Conservation (phyloP, 108 stramenopile species). For the Nitzschia sp. region DNA sequence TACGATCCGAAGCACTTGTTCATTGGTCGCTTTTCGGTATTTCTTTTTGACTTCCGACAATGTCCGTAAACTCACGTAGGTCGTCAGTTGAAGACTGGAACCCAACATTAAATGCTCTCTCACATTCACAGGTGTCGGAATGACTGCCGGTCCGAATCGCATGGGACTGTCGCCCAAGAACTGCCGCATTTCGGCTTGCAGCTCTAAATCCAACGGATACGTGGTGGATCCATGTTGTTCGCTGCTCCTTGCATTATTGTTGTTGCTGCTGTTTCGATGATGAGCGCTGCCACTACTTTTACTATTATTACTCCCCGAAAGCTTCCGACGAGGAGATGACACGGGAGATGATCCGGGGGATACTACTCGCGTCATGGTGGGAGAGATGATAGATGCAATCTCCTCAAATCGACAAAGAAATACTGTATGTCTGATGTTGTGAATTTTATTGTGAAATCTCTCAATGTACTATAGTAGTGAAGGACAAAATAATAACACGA, state of each 20-base stretch:
- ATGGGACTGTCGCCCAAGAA: conserved; percentile 8
- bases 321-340: too few species aligned
- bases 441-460: too few species aligned
- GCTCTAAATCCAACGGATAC: neutral
- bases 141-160: conserved; percentile 13
- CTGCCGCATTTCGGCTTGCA: conserved; percentile 3
- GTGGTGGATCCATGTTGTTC: neutral
- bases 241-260: neutral
- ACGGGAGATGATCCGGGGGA: too few species aligned
- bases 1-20: conserved; percentile 4
- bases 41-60: conserved; percentile 9
- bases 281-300: too few species aligned
- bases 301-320: too few species aligned
- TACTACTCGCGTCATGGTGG: too few species aligned
- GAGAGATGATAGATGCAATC: too few species aligned
- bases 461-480: too few species aligned
- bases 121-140: conserved; percentile 3
- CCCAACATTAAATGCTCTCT: conserved; percentile 3
- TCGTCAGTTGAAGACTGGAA: neutral
- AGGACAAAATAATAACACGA: too few species aligned
- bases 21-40: neutral
- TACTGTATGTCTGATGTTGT: too few species aligned
- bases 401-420: too few species aligned
- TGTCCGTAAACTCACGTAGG: conserved; percentile 9
- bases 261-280: too few species aligned